A percentile compares a stretch with the other conserved stretches of the same genome.
These are phyloP conservation scores for Geranium incanum DNA, from an alignment of 441 rosid genomes.

Conservation along the genomic window DNA sequence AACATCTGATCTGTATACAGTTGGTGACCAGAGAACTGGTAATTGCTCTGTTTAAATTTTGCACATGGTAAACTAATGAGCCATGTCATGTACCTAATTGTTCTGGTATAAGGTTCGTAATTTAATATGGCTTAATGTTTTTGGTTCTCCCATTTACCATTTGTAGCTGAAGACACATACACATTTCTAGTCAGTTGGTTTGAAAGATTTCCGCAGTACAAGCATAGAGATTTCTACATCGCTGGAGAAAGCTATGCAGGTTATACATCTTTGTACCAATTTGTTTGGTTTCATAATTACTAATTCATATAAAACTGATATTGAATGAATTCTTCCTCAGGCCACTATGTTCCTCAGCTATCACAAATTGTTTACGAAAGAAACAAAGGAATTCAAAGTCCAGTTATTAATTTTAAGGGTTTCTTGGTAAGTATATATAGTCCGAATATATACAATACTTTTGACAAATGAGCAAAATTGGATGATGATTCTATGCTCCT, in stretches of 20 bases:
- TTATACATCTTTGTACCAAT: slow-evolving; percentile 14
- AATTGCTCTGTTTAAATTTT: slow-evolving; percentile 14
- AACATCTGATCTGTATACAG: slow-evolving; percentile 59
- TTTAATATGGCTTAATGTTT: slow-evolving; percentile 13
- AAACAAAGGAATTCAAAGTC: slow-evolving; percentile 53
- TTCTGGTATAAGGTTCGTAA: slow-evolving; percentile 5
- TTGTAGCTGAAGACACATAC: slow-evolving; percentile 82
- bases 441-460: neutral
- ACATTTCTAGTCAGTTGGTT: slow-evolving; percentile 73
- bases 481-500: no score
- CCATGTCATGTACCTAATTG: neutral
- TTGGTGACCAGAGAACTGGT: slow-evolving; percentile 85
- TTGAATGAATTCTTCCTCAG: slow-evolving; percentile 30
- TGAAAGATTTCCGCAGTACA: slow-evolving; percentile 89
- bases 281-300: neutral
- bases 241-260: slow-evolving; percentile 98
- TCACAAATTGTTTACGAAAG: slow-evolving; percentile 65
- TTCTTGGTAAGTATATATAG: slow-evolving; percentile 52
- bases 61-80: neutral
- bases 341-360: slow-evolving; percentile 94
- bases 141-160: slow-evolving; percentile 19
- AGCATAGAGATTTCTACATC: slow-evolving; percentile 84
- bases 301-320: neutral
- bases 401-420: slow-evolving; percentile 80
- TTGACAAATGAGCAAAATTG: neutral